phyloP scores from a whole-genome alignment of 441 rosid species.

The Iberis amara region DNA sequence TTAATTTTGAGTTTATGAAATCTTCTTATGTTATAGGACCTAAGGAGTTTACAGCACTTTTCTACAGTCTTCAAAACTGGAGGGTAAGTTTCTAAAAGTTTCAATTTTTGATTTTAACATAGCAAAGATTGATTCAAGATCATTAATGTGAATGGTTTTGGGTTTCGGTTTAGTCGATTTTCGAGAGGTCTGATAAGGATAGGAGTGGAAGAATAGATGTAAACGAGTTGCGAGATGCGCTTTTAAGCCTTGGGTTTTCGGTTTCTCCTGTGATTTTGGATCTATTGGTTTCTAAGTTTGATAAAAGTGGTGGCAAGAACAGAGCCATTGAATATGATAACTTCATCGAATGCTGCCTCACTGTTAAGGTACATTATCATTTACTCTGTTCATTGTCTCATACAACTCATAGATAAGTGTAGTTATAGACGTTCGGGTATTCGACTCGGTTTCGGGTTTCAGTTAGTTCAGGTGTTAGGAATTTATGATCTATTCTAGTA shows the following conservation, averaged over 20 bases:
- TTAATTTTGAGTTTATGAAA: background rate
- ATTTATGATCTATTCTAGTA: background rate
- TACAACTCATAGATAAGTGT: background rate
- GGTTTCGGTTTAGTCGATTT: slow-evolving; percentile 40
- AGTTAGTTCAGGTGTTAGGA: too few species aligned
- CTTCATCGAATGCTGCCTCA: slow-evolving; percentile 93
- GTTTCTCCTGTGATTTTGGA: slow-evolving; percentile 61
- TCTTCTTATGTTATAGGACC: slow-evolving; percentile 46
- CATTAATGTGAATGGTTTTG: slow-evolving; percentile 5
- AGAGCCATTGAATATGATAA: slow-evolving; percentile 79
- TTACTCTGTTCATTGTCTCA: slow-evolving; percentile 1
- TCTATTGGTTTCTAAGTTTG: slow-evolving; percentile 70
- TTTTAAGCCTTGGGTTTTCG: slow-evolving; percentile 61
- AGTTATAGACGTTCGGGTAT: too few species aligned
- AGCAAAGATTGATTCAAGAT: background rate
- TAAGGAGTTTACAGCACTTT: slow-evolving; percentile 62
- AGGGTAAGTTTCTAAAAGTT: slow-evolving; percentile 43
- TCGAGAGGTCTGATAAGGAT: slow-evolving; percentile 72
- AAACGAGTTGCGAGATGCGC: slow-evolving; percentile 71
- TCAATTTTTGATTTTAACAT: background rate
- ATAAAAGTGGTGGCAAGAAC: slow-evolving; percentile 62
- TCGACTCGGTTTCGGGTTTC: too few species aligned
- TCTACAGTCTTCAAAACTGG: slow-evolving; percentile 87
- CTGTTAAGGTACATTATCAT: slow-evolving; percentile 57
- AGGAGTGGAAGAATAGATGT: slow-evolving; percentile 69